These are phyloP conservation scores for Corchorus capsularis DNA, from an alignment of 345 rosid genomes.

Conservation along the genomic window DNA sequence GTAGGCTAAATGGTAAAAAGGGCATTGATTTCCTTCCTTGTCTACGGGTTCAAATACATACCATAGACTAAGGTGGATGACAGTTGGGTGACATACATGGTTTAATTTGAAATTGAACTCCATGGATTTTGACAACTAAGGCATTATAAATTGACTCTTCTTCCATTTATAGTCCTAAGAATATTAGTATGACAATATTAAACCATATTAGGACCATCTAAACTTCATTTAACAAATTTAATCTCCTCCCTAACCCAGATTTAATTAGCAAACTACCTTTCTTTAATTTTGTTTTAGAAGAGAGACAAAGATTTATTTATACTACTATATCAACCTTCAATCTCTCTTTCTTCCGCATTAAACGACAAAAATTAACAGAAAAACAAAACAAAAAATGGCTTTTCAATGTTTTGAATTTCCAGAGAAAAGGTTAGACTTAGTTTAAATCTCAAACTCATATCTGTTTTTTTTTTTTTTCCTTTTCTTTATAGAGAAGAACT, in stretches of 20 bases:
- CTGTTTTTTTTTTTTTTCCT: too few relatives aligned
- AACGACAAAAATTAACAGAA: neutral
- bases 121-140: slow-evolving; percentile 15
- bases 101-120: neutral
- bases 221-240: slow-evolving; percentile 3
- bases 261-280: neutral
- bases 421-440: too few relatives aligned
- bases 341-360: neutral
- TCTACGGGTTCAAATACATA: neutral
- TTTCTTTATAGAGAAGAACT: too few relatives aligned
- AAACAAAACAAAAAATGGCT: neutral
- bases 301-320: too few relatives aligned
- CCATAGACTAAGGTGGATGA: slow-evolving; percentile 38
- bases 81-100: slow-evolving; percentile 36
- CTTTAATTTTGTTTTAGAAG: neutral
- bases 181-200: too few relatives aligned
- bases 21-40: neutral
- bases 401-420: neutral
- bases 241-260: neutral
- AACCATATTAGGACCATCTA: slow-evolving; percentile 3
- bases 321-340: too few relatives aligned
- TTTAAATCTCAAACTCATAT: too few relatives aligned
- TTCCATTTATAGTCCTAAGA: neutral
- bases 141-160: slow-evolving; percentile 30
- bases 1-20: neutral